Base-by-base conservation (phyloP, 495 filamentous ascomycete genomes). In the Aspergillus leporis region DNA sequence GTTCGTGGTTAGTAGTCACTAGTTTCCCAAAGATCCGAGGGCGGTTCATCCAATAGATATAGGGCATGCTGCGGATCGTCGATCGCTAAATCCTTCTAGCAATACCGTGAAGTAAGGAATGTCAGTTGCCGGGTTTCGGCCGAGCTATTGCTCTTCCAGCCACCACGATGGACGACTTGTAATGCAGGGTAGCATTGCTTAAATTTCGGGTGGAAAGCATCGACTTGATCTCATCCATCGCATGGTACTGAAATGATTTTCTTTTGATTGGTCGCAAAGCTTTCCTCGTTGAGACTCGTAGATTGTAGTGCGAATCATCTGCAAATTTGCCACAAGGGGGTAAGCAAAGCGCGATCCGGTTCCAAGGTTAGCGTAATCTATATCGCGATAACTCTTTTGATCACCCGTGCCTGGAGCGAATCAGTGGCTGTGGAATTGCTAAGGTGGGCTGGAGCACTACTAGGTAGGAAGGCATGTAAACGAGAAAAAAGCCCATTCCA, bases 1-100 rank as follows among this genome's bases (percentile, higher is more conserved):
- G 58, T 34, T n/a, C 40, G 51, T 22, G 38, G 43, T 45, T 60
- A 53, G 49, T 50, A 34, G 36, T 49, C 41, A 49, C 50, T 54
- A 60, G 51, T 55, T 28, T 30, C 50, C 41, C 51, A 12, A 34
- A 53, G 31, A 25, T 36, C 36, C 14, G 38, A 9, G n/a, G 50
- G 45, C n/a, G 30, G 22, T 22, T 40, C 23, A 48, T 50, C 51
- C 40, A n/a, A 53, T 52, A 22, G 41, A 1, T 7, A 9, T 23
- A 47, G 43, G 43, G 25, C 13, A 45, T 32, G 25, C 9, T 59
- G 49, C 48, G 14, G 34, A 49, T 46, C 58, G 45, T 32, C 47
- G 34, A 60, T 54, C 45, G 18, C 19, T 31, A 49, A 21, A 16
- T 40, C 28, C 21, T 12, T 30, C 30, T 41, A 46, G 3, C 16